These are phyloP conservation scores for Colletotrichum siamense DNA, from an alignment of 2,329 filamentous ascomycete genomes.

Conservation along the genomic window DNA sequence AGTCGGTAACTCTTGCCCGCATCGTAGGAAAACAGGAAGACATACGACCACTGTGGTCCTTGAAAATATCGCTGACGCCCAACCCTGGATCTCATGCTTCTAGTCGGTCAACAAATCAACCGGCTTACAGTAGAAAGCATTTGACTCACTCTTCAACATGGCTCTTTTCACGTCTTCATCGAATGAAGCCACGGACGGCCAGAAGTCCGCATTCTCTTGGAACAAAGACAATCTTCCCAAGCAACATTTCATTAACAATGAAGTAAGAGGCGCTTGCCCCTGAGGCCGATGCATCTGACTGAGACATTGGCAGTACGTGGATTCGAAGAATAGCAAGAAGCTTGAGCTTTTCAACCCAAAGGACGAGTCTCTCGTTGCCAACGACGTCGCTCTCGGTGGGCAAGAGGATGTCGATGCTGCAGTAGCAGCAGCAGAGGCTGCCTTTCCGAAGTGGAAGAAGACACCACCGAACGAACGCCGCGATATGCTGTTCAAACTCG, in stretches of 20 bases:
- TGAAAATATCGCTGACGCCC: background rate
- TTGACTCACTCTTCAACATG: slow-evolving; percentile 17
- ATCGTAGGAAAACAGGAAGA: background rate
- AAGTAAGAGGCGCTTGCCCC: slow-evolving; percentile 25
- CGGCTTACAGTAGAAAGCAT: background rate
- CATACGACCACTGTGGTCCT: background rate
- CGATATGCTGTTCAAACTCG: slow-evolving; percentile 48
- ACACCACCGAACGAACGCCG: slow-evolving; percentile 40
- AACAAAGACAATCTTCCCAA: slow-evolving; percentile 38
- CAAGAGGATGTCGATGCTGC: slow-evolving; percentile 51
- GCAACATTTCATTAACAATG: slow-evolving; percentile 43
- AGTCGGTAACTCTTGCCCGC: background rate
- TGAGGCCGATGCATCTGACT: background rate
- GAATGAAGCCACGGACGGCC: slow-evolving; percentile 15
- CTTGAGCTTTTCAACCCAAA: slow-evolving; percentile 54
- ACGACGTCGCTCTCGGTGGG: slow-evolving; percentile 52
- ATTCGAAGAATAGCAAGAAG: slow-evolving; percentile 48
- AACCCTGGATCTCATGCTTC: background rate
- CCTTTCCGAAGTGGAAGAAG: slow-evolving; percentile 48
- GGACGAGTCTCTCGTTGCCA: slow-evolving; percentile 52
- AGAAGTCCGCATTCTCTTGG: slow-evolving; percentile 27
- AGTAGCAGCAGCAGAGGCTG: slow-evolving; percentile 52
- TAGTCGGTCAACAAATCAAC: background rate
- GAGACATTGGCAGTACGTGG: slow-evolving; percentile 36
- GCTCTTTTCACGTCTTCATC: slow-evolving; percentile 27